phyloP scores from a whole-genome alignment of 768 basidiomycete species.

The Mycena maculata region DNA sequence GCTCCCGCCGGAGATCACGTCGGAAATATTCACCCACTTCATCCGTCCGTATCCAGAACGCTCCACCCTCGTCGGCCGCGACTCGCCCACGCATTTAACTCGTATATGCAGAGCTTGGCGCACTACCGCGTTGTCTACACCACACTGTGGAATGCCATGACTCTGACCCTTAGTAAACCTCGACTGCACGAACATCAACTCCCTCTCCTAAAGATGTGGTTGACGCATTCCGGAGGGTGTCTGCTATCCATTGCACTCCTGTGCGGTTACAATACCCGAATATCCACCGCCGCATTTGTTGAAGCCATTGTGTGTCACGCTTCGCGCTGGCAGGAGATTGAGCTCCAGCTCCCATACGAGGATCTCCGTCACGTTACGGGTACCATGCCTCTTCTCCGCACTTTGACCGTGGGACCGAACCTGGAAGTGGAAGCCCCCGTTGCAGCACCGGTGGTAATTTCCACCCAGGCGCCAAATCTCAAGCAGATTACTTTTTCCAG shows the following conservation, averaged over 20 bases:
- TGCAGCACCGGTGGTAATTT: neutral
- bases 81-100: neutral
- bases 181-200: neutral
- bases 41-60: neutral
- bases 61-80: neutral
- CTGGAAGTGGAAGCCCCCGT: neutral
- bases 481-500: neutral
- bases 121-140: neutral
- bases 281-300: neutral
- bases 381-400: neutral
- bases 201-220: neutral
- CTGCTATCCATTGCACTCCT: neutral
- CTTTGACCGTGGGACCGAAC: neutral
- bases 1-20: neutral
- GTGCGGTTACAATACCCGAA: too few species aligned
- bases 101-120: neutral
- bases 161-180: neutral
- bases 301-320: neutral
- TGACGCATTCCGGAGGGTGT: neutral
- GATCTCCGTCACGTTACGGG: neutral
- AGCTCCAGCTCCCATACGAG: neutral
- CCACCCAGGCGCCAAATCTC: neutral
- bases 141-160: neutral
- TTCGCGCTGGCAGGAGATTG: neutral
- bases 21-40: constrained; percentile 1